Base-by-base conservation (phyloP, 208 protist species). In the Trypanosoma platydactyli region DNA sequence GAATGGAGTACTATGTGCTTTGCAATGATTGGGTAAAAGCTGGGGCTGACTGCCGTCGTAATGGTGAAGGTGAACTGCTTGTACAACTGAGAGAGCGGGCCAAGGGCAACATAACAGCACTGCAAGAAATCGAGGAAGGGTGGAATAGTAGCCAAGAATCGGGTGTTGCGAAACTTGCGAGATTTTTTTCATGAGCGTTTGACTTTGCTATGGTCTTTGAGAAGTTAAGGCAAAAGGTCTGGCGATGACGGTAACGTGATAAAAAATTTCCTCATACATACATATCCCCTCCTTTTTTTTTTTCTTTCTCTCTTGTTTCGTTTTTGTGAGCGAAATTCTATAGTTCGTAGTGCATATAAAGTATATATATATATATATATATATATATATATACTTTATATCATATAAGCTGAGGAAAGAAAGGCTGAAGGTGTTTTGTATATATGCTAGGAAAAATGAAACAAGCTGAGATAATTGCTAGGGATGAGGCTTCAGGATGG, bases 1-100 rank as follows among this genome's bases (percentile, higher is more conserved):
- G 86, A 45, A 88, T 95, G 77, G 84, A 95, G 60, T 89, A 80
- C 66, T 95, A 89, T 72, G 84, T 95, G 5, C 69, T 90, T 7
- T 95, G 86, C 63, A 73, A 69, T 15, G 86, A 88, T 63, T 95
- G 89, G 89, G 53, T 45, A 38, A 59, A 59, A 25, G 89, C 89
- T 18, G 86, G 64, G 0, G 79, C 74, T 5, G 89, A 92, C 41
- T 95, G 89, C 68, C 78, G 77, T 52, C 76, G 69, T 13, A 60
- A 80, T 71, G 76, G 71, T 38, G 81, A 91, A n/a, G 20, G 58
- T 18, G 82, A 87, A 51, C 59, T 95, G 2, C 48, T 95, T 22
- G 40, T 48, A 15, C 86, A 92, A 60, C 67, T 95, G 25, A 86
- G 83, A 46, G 78, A 82, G 12, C 80, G 86, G 16, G 80, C 84